These are phyloP conservation scores for Cadophora gregata DNA, from an alignment of 2,329 filamentous ascomycete species.

Conservation along the genomic window DNA sequence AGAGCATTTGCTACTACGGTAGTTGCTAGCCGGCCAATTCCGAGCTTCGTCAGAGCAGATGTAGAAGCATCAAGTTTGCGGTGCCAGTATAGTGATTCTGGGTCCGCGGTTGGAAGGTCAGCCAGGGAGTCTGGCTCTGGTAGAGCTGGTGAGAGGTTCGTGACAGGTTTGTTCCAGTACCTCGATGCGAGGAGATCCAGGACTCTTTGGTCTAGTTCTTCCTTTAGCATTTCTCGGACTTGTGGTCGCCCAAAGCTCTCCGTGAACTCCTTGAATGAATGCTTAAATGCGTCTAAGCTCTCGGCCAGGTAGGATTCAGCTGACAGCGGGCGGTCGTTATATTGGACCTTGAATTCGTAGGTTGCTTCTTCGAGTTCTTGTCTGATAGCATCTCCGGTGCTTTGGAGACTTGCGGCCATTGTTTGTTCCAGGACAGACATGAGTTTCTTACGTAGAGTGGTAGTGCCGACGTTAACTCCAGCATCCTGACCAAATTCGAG, in stretches of 20 bases:
- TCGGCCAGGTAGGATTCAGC: constrained; percentile 97
- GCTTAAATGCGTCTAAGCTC: constrained; percentile 94
- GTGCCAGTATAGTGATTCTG: constrained; percentile 88
- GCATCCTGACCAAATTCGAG: constrained; percentile 77
- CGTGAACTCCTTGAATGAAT: constrained; percentile 93
- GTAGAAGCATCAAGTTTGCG: constrained; percentile 92
- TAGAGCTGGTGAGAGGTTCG: constrained; percentile 73
- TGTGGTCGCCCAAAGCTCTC: constrained; percentile 88
- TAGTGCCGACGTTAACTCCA: constrained; percentile 80
- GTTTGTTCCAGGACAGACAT: constrained; percentile 97
- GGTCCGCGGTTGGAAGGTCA: constrained; percentile 83
- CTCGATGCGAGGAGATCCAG: constrained; percentile 89
- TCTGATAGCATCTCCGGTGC: constrained; percentile 88
- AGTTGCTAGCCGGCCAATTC: constrained; percentile 90
- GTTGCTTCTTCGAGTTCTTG: constrained; percentile 96
- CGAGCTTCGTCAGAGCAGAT: constrained; percentile 89
- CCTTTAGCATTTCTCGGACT: constrained; percentile 87
- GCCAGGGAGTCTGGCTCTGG: constrained; percentile 74
- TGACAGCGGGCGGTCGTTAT: constrained; percentile 93
- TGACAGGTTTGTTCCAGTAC: constrained; percentile 96
- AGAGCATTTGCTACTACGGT: constrained; percentile 89
- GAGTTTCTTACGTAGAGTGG: constrained; percentile 88
- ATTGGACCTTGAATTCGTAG: constrained; percentile 99
- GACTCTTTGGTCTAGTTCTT: constrained; percentile 92
- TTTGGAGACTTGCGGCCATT: constrained; percentile 91